Conservation (phyloP, 116 monocot species). For the Zostera marina region DNA sequence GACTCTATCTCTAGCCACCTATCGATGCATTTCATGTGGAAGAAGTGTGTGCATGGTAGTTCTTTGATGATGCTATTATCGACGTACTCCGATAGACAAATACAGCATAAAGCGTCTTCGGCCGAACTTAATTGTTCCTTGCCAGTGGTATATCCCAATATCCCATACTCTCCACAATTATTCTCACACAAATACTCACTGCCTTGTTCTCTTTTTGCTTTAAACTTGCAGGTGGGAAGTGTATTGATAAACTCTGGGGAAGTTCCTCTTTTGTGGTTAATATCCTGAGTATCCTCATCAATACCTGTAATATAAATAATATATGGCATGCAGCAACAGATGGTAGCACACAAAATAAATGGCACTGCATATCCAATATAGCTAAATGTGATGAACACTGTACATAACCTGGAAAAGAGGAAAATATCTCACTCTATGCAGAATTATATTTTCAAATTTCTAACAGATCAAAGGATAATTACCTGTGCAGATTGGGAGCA, state of each 20-base stretch:
- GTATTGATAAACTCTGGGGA: constrained; percentile 35
- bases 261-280: constrained; percentile 32
- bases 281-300: constrained; percentile 41
- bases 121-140: constrained; percentile 43
- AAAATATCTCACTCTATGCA: too few species aligned
- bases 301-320: constrained; percentile 46
- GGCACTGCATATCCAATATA: constrained; percentile 74
- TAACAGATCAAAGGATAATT: neutral
- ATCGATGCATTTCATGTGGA: constrained; percentile 33
- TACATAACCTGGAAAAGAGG: constrained; percentile 34
- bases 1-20: constrained; percentile 40
- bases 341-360: constrained; percentile 44
- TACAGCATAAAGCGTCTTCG: constrained; percentile 57
- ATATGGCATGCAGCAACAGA: constrained; percentile 68
- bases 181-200: constrained; percentile 19
- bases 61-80: constrained; percentile 29
- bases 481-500: constrained; percentile 59
- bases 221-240: constrained; percentile 50
- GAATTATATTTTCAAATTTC: too few species aligned
- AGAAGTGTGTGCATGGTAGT: constrained; percentile 32
- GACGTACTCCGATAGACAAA: constrained; percentile 25
- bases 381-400: constrained; percentile 58
- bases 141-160: constrained; percentile 35
- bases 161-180: constrained; percentile 22
- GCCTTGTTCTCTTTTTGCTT: constrained; percentile 18